Base-by-base conservation (phyloP, 2,329 filamentous ascomycete genomes). In the Arachnomyces sp. region DNA sequence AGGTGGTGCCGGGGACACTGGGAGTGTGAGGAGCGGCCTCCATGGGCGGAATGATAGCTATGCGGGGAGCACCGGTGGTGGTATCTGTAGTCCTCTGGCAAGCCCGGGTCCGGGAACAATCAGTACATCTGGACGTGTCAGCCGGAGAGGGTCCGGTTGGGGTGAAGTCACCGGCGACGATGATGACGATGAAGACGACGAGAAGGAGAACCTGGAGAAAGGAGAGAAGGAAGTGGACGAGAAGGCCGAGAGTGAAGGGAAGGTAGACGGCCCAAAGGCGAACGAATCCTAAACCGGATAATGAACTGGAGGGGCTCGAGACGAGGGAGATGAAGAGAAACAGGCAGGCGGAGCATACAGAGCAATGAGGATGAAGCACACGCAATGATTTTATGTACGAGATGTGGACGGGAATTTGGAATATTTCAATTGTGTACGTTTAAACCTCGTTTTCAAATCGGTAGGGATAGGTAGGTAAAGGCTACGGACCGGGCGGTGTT, bases 11-110 rank as follows among this genome's bases (percentile, higher is more conserved):
- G 78, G 74, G 4, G 86, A 94, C 50, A 84, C 77, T 1, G 79
- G 80, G 7, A 94, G 87, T 55, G 69, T 93, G 21, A 76, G 86
- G 39, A 94, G 86, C 59, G 86, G 85, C 9, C 9, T 86, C 1
- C 89, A 95, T 59, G 78, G 77, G 2, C 75, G 86, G 46, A 82
- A 86, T 36, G 87, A 94, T 58, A 94, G 88, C 62, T 78, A 90
- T 40, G 83, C 73, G 45, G 84, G 85, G 17, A 90, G 84, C 60
- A 81, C 88, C 47, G 77, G 73, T 5, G 76, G 74, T 7, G 55
- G 74, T n/a, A 59, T 61, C 21, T 83, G 78, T 49, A 79, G 82
- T 11, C 62, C 88, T 29, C 74, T 75, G 2, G 83, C 77, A 45
- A 64, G 67, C 1, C 58, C 59, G 13, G 59, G 66, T 31, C 47